Evolutionary conservation across 2,329 filamentous ascomycete genomes (phyloP).

Genomic region (Pseudogymnoascus sp.): DNA sequence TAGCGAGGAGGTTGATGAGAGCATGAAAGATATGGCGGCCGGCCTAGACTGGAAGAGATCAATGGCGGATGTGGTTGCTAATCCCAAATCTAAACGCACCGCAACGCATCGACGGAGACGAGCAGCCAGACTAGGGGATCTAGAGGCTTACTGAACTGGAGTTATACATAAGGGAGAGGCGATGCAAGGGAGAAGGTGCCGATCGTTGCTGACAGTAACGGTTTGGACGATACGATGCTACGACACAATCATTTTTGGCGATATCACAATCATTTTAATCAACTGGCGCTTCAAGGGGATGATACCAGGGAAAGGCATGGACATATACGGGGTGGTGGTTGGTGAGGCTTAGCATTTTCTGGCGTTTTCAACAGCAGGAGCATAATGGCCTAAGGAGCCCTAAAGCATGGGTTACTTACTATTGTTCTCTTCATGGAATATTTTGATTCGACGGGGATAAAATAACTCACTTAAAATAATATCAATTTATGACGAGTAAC

Average conservation of each 20-base stretch:
- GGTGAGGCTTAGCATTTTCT: constrained; percentile 1
- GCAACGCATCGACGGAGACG: constrained; percentile 1
- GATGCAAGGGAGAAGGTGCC: not conserved
- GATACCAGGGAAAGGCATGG: not conserved
- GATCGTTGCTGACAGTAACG: not conserved
- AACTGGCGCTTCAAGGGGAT: not conserved
- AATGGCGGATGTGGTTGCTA: not conserved
- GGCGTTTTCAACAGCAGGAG: not conserved
- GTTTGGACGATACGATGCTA: not conserved
- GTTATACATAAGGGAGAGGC: not conserved
- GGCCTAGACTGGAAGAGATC: constrained; percentile 10
- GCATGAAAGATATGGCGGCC: not conserved
- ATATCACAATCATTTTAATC: constrained; percentile 9
- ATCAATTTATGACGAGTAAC: constrained; percentile 1
- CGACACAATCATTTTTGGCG: constrained; percentile 4
- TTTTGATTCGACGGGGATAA: not conserved
- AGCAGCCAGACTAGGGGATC: not conserved
- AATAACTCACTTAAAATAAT: constrained; percentile 4
- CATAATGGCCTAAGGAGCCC: not conserved
- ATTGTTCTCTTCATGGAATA: not conserved
- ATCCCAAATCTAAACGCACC: constrained; percentile 8
- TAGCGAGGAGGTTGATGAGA: constrained; percentile 4
- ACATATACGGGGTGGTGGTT: not conserved
- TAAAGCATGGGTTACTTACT: not conserved
- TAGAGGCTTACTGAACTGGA: constrained; percentile 7